Percentiles rank a stretch among this genome's conserved stretches.
Evolutionary conservation across 2,329 filamentous ascomycete species (phyloP).

Genomic region (Exophiala oligosperma): DNA sequence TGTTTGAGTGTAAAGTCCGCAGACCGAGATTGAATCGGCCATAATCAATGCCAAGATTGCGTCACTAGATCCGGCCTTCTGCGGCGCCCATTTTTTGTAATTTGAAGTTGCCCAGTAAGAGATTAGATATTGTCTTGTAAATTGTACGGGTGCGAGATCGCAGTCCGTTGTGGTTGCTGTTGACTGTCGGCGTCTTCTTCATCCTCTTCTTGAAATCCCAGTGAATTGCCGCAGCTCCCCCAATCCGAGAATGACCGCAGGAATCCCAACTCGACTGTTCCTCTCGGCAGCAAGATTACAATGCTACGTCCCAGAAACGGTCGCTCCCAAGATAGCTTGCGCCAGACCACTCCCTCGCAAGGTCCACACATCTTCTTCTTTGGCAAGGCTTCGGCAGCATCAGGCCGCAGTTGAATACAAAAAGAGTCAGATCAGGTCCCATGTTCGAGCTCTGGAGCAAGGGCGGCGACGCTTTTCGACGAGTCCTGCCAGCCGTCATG

Average conservation of each 20-base stretch:
- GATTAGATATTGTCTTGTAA: too few relatives aligned
- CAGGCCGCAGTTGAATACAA: conserved; percentile 21
- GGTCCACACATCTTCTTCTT: conserved; percentile 6
- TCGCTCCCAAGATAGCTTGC: background rate
- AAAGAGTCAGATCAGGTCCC: conserved; percentile 24
- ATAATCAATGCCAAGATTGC: background rate
- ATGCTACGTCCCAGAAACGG: background rate
- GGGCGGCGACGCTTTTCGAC: conserved; percentile 63
- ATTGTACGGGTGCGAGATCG: too few relatives aligned
- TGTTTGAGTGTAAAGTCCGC: background rate
- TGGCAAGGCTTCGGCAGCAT: conserved; percentile 21
- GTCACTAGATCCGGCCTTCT: background rate
- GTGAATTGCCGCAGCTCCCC: background rate
- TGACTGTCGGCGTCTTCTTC: too few relatives aligned
- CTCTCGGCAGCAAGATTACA: background rate
- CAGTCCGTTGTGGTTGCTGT: too few relatives aligned
- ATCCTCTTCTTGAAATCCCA: background rate
- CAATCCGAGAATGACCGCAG: background rate
- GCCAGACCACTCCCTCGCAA: conserved; percentile 5
- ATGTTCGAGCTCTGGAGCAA: conserved; percentile 29
- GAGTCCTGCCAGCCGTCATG: conserved; percentile 64
- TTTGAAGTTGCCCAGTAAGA: too few relatives aligned
- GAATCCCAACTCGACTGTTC: background rate
- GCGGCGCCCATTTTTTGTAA: background rate
- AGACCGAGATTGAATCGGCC: background rate